Evolutionary conservation across 768 basidiomycete genomes (phyloP).

Genomic region (Leucosporidium creatinivorum): DNA sequence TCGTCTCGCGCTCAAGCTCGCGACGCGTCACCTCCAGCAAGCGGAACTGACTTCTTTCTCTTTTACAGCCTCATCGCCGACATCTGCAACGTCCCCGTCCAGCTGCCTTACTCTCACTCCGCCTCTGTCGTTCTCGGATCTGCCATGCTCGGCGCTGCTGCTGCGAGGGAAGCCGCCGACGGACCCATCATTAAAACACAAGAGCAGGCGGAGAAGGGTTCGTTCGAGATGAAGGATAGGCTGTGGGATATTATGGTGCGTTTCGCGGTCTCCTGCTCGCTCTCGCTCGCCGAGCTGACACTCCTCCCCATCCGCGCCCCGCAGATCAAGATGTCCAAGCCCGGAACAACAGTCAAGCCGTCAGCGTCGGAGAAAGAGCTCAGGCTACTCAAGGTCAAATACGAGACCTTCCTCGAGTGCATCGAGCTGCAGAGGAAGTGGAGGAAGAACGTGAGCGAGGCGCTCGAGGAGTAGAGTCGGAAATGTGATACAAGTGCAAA

Average conservation of each 20-base stretch:
- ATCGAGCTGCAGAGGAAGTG: slow-evolving; percentile 84
- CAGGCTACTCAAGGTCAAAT: slow-evolving; percentile 79
- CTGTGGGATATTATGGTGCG: slow-evolving; percentile 90
- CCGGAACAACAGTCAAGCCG: slow-evolving; percentile 64
- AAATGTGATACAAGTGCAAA: background rate
- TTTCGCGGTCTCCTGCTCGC: background rate
- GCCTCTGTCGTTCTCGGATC: slow-evolving; percentile 86
- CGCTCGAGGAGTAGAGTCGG: slow-evolving; percentile 26
- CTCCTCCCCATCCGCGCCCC: background rate
- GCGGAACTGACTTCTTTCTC: background rate
- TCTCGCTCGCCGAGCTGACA: background rate
- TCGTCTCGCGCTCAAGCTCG: background rate
- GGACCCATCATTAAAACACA: slow-evolving; percentile 45
- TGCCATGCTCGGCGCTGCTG: slow-evolving; percentile 87
- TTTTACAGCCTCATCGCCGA: slow-evolving; percentile 60
- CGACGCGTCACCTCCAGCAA: too few species aligned
- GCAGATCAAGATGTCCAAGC: slow-evolving; percentile 85
- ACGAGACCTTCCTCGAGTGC: slow-evolving; percentile 79
- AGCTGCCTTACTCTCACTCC: slow-evolving; percentile 66
- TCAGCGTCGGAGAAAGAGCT: slow-evolving; percentile 57
- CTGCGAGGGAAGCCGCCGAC: slow-evolving; percentile 48
- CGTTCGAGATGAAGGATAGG: slow-evolving; percentile 53
- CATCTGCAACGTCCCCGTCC: slow-evolving; percentile 69
- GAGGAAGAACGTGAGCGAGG: slow-evolving; percentile 65
- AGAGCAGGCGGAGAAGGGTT: slow-evolving; percentile 41